Evolutionary conservation across 805 yeast genomes (phyloP), one percentile per base, ranked within the genome.

Genomic region (Dipodascopsis tothii): DNA sequence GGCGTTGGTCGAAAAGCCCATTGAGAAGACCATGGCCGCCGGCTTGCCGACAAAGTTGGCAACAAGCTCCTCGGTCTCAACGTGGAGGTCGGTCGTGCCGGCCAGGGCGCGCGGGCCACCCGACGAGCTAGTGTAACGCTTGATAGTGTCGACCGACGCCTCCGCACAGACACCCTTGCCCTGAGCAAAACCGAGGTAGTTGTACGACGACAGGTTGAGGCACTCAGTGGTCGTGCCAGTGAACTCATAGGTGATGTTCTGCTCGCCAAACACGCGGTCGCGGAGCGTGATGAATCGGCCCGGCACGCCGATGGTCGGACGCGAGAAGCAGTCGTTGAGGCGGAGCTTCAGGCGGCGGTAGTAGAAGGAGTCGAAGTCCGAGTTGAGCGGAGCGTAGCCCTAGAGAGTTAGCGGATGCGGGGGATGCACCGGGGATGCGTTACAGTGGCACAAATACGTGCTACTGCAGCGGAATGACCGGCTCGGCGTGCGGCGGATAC

Each of bases 251-350:
- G 76, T 71, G 33, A 71, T 70, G 60, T 78, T 78, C 57, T 75
- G 74, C 54, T 81, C 81, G 37, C 72, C 71, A n/a, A 87, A 73
- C 25, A 70, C 66, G 56, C 98, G 77, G 56, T 86, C 88, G 57
- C 81, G 80, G 56, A 95, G 81, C 45, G 79, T 75, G 56, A 90
- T 79, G 58, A 71, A 81, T 62, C 99, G 78, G 21, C 99, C 99
- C 1, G 99, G 97, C 18, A 90, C 97, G 40, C 96, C 97, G 47
- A 84, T 82, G n/a, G 94, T 85, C 35, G 96, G 96, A 61, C 95
- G 78, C 1, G 94, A 85, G 63, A 92, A 92, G 64, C 96, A 86
- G 66, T 90, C 97, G 61, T 84, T 95, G 46, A 92, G 76, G 65
- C 95, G 82, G 55, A 74, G 76, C 63, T 92, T 88, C 71, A 92